phyloP scores from a whole-genome alignment of 768 basidiomycete genomes.

The Lactarius evosmus region DNA sequence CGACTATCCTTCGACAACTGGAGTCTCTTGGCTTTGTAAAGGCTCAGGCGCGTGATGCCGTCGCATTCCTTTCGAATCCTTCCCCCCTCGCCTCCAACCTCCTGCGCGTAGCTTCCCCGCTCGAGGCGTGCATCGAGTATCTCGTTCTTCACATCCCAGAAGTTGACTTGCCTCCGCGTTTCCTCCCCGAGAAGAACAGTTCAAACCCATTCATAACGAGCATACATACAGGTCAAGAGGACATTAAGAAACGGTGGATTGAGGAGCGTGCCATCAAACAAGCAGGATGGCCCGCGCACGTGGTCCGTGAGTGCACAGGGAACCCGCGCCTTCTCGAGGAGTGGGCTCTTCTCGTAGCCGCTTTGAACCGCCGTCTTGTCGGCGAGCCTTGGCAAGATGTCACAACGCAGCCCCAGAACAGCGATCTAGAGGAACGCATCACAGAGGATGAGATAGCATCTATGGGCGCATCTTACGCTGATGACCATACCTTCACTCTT shows the following conservation, averaged over 20 bases:
- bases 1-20: slow-evolving; percentile 53
- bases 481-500: slow-evolving; percentile 41
- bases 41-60: slow-evolving; percentile 48
- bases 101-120: slow-evolving; percentile 52
- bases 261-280: slow-evolving; percentile 78
- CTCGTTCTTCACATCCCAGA: slow-evolving; percentile 81
- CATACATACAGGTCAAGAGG: slow-evolving; percentile 56
- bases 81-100: slow-evolving; percentile 62
- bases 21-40: slow-evolving; percentile 62
- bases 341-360: slow-evolving; percentile 54
- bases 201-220: slow-evolving; percentile 69
- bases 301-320: slow-evolving; percentile 54
- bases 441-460: slow-evolving; percentile 33
- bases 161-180: slow-evolving; percentile 76
- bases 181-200: slow-evolving; percentile 60
- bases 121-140: slow-evolving; percentile 83
- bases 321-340: slow-evolving; percentile 41
- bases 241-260: slow-evolving; percentile 73
- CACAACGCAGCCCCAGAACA: slow-evolving; percentile 11
- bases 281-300: slow-evolving; percentile 75
- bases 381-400: slow-evolving; percentile 40
- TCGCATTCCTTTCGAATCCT: slow-evolving; percentile 54
- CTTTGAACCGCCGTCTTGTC: slow-evolving; percentile 52
- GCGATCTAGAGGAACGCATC: slow-evolving; percentile 39
- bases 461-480: slow-evolving; percentile 49